These are phyloP conservation scores for Dictyostelium capitatum DNA, from an alignment of 78 protist species.

Conservation along the genomic window DNA sequence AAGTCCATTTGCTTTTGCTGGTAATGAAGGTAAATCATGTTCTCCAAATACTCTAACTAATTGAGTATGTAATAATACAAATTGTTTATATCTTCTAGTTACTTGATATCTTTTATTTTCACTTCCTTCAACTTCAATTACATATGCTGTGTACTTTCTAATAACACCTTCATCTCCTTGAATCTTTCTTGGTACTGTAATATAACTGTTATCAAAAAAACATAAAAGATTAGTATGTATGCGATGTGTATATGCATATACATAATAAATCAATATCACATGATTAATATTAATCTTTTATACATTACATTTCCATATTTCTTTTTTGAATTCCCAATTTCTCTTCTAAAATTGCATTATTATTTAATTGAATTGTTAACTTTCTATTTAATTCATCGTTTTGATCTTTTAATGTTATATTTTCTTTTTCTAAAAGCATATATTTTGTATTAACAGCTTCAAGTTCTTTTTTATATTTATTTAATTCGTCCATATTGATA, in stretches of 20 bases:
- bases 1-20: conserved; percentile 62
- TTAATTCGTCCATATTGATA: background rate
- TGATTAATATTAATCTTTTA: background rate
- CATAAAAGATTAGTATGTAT: background rate
- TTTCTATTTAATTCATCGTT: conserved; percentile 12
- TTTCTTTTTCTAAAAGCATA: conserved; percentile 11
- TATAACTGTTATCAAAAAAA: background rate
- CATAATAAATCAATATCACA: too few species aligned
- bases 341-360: background rate
- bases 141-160: conserved; percentile 59
- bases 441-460: background rate
- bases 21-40: conserved; percentile 65
- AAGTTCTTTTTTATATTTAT: conserved; percentile 5
- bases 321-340: conserved; percentile 10
- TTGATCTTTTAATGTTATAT: background rate
- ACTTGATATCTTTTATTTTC: conserved; percentile 33
- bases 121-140: conserved; percentile 42
- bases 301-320: background rate
- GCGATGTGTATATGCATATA: too few species aligned
- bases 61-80: conserved; percentile 53
- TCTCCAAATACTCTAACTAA: conserved; percentile 47
- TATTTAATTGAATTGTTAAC: conserved; percentile 17
- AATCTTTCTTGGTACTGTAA: conserved; percentile 51
- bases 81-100: conserved; percentile 73
- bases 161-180: conserved; percentile 20